Evolutionary conservation across 176 grass and related monocot species (phyloP).

Genomic region (Lolium perenne): DNA sequence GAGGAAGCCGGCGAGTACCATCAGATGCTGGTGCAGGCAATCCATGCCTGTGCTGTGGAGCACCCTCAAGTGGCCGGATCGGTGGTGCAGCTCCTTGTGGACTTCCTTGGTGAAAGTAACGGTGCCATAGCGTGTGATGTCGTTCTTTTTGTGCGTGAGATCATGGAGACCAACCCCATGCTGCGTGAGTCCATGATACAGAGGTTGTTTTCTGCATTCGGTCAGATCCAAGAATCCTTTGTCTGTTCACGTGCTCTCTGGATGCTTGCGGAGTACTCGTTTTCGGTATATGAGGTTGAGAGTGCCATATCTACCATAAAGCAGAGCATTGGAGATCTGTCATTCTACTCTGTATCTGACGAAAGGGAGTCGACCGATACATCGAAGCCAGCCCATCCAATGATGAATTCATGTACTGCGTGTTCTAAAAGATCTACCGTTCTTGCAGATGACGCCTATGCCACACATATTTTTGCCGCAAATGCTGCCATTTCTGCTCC

Average conservation of each 20-base stretch:
- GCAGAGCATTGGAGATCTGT: conserved; percentile 60
- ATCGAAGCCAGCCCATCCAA: conserved; percentile 35
- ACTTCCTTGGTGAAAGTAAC: conserved; percentile 70
- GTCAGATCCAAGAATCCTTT: conserved; percentile 65
- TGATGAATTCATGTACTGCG: conserved; percentile 37
- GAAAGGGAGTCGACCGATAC: conserved; percentile 47
- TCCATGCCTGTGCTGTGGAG: conserved; percentile 61
- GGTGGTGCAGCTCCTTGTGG: conserved; percentile 70
- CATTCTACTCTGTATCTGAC: conserved; percentile 56
- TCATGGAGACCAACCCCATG: conserved; percentile 72
- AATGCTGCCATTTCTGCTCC: conserved; percentile 48
- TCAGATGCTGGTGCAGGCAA: conserved; percentile 71
- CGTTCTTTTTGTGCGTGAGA: conserved; percentile 66
- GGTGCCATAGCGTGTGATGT: conserved; percentile 56
- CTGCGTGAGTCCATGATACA: conserved; percentile 75
- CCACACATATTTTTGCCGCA: conserved; percentile 59
- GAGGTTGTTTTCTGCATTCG: conserved; percentile 55
- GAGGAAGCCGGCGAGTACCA: conserved; percentile 64
- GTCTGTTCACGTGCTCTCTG: conserved; percentile 60
- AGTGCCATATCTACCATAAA: conserved; percentile 64
- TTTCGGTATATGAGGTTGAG: conserved; percentile 62
- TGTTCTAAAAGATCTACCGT: conserved; percentile 59
- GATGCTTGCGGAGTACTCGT: conserved; percentile 78
- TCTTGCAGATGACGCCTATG: conserved; percentile 62
- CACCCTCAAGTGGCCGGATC: conserved; percentile 61